Evolutionary conservation across 805 yeast species (phyloP).

Genomic region (Lipomyces chichibuensis): DNA sequence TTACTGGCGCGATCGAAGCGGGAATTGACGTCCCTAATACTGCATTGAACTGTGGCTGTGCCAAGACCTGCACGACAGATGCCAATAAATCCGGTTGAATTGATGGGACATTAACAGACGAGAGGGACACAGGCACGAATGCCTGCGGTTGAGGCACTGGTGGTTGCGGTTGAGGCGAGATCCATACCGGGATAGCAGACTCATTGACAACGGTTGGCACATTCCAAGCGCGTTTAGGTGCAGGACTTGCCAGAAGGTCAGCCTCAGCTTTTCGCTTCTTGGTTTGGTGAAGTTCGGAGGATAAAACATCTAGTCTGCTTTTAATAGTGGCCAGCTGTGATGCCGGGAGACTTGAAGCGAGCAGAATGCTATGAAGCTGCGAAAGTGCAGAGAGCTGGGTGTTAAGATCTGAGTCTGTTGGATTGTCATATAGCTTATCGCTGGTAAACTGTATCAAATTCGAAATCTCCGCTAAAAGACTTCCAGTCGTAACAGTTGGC

Average conservation of each 20-base stretch:
- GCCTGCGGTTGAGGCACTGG: slow-evolving; percentile 14
- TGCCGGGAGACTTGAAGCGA: slow-evolving; percentile 30
- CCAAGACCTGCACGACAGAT: slow-evolving; percentile 21
- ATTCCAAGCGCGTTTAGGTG: slow-evolving; percentile 28
- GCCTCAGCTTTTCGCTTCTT: slow-evolving; percentile 25
- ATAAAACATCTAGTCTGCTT: slow-evolving; percentile 21
- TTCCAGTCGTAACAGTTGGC: slow-evolving; percentile 15
- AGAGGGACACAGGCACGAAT: neutral
- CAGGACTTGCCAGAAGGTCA: slow-evolving; percentile 7
- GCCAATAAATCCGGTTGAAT: slow-evolving; percentile 24
- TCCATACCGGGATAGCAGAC: slow-evolving; percentile 9
- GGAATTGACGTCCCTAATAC: neutral
- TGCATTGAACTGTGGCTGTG: neutral
- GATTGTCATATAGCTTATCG: slow-evolving; percentile 19
- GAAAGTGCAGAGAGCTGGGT: slow-evolving; percentile 35
- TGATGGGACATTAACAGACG: neutral
- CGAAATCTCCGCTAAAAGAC: slow-evolving; percentile 24
- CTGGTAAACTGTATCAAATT: slow-evolving; percentile 17
- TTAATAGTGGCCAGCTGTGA: slow-evolving; percentile 31
- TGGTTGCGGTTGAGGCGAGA: slow-evolving; percentile 23
- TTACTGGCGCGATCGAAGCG: slow-evolving; percentile 2
- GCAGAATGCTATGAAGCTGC: slow-evolving; percentile 30
- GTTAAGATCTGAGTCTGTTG: slow-evolving; percentile 38
- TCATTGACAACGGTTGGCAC: slow-evolving; percentile 8
- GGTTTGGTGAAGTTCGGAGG: slow-evolving; percentile 15